A percentile compares a stretch with the other conserved stretches of the same genome.
Conservation (phyloP, 2,329 filamentous ascomycete species). For the Colletotrichum brevisporum region DNA sequence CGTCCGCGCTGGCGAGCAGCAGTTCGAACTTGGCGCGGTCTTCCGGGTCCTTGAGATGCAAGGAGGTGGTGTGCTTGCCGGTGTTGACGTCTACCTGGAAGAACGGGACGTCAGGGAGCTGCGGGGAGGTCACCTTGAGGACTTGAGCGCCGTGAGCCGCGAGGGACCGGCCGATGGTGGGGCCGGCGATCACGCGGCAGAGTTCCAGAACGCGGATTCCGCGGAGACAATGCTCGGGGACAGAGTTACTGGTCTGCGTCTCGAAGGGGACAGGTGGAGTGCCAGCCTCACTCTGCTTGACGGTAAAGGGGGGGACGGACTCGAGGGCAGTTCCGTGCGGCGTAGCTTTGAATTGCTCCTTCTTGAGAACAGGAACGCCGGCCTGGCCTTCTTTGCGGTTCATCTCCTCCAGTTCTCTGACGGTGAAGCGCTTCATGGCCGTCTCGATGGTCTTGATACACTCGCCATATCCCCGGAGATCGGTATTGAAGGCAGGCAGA, state of each 20-base stretch:
- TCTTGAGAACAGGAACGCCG: slow-evolving; percentile 67
- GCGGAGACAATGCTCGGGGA: slow-evolving; percentile 56
- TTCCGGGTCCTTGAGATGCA: slow-evolving; percentile 66
- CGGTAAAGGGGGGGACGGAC: slow-evolving; percentile 54
- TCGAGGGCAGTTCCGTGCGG: slow-evolving; percentile 58
- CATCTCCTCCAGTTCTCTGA: slow-evolving; percentile 65
- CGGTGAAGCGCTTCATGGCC: slow-evolving; percentile 65
- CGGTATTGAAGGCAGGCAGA: slow-evolving; percentile 69
- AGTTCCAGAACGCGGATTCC: slow-evolving; percentile 78
- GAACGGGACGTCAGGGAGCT: slow-evolving; percentile 73
- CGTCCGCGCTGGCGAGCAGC: slow-evolving; percentile 69
- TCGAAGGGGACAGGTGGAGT: slow-evolving; percentile 59
- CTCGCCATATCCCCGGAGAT: slow-evolving; percentile 67
- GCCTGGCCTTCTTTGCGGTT: slow-evolving; percentile 66
- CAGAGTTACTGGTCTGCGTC: neutral
- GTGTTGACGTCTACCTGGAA: slow-evolving; percentile 77
- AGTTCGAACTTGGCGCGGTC: slow-evolving; percentile 67
- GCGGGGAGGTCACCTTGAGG: slow-evolving; percentile 73
- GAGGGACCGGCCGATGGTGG: slow-evolving; percentile 74
- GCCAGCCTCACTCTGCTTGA: slow-evolving; percentile 59
- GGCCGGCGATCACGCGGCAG: slow-evolving; percentile 77
- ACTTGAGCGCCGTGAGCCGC: slow-evolving; percentile 79
- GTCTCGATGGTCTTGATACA: slow-evolving; percentile 68
- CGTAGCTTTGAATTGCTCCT: slow-evolving; percentile 66
- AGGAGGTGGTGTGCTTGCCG: slow-evolving; percentile 72